Evolutionary conservation across 2,329 filamentous ascomycete genomes (phyloP), one percentile per base, ranked within the genome.

Genomic region (Alternaria conjuncta): DNA sequence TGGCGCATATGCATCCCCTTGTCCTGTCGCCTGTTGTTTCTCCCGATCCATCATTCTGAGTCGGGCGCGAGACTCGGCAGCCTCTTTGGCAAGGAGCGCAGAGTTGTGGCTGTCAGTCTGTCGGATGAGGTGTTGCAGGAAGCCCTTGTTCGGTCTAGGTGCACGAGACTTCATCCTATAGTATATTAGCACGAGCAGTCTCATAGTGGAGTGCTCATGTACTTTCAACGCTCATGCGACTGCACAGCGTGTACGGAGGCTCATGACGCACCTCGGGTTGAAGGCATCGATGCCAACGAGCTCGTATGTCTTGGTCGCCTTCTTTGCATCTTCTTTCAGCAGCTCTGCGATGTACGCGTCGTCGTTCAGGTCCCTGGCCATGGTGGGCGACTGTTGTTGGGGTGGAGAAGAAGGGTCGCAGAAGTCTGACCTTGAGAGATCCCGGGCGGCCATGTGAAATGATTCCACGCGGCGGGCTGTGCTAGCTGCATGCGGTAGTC

Each of bases 61-160:
- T 20, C 93, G 89, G 5, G 89, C 89, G 65, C 86, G 86, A 0
- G 93, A 89, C 69, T 98, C 94, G 51, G 91, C 89, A 25, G 90
- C 89, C 78, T 98, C 95, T 75, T 90, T 96, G 1, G 92, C 92
- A 18, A 93, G 87, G 28, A 98, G 84, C 1, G 93, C 92, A 23
- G 92, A 89, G 85, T 99, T 99, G 81, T 99, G 95, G 57, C 82
- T 91, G 72, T 96, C 92, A 9, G 93, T 96, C 70, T 96, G 92
- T 67, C 90, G 91, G 65, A 99, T 93, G 60, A 98, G 92, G 73
- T 96, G 91, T 61, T 90, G 90, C 45, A 99, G 83, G 77, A 98
- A 98, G 32, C 92, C 88, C 0, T 92, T 97, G 74, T 99, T 98
- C 4, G 95, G 94, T 77, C 95, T 97, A 1, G 92, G 93, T 67